Percentiles rank a stretch among this genome's conserved stretches.
Evolutionary conservation across 306 rosid genomes (phyloP).

Genomic region (Vigna unguiculata): DNA sequence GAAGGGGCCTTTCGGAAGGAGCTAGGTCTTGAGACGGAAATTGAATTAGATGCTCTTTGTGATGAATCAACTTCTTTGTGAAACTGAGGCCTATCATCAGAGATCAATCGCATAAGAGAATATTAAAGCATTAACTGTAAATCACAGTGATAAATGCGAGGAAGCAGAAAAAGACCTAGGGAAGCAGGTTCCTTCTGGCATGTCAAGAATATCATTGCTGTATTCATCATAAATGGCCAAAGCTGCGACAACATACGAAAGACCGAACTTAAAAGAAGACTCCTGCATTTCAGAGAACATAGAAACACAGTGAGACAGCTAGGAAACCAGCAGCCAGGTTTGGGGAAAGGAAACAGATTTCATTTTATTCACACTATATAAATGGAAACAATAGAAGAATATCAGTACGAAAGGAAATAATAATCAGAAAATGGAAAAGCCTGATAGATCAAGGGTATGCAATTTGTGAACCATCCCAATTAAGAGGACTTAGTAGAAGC

Average conservation of each 20-base stretch:
- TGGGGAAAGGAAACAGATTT: slow-evolving; percentile 11
- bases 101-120: slow-evolving; percentile 41
- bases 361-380: neutral
- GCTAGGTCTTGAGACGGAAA: slow-evolving; percentile 63
- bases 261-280: slow-evolving; percentile 73
- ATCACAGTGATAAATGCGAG: slow-evolving; percentile 21
- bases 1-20: slow-evolving; percentile 64
- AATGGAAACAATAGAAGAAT: neutral
- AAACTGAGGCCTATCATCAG: slow-evolving; percentile 59
- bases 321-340: neutral
- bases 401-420: slow-evolving; percentile 10
- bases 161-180: slow-evolving; percentile 74
- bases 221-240: slow-evolving; percentile 91
- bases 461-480: slow-evolving; percentile 4
- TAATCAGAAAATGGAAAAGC: slow-evolving; percentile 1
- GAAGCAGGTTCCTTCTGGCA: slow-evolving; percentile 94
- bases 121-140: neutral
- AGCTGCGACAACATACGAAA: slow-evolving; percentile 73
- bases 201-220: slow-evolving; percentile 90
- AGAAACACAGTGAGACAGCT: slow-evolving; percentile 34
- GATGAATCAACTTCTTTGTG: slow-evolving; percentile 56
- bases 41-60: slow-evolving; percentile 34
- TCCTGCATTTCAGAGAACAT: slow-evolving; percentile 69
- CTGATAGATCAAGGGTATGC: neutral
- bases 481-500: neutral